Percentiles rank a stretch among this genome's conserved stretches.
Evolutionary conservation across 768 basidiomycete species (phyloP).

Genomic region (Suillus subluteus): DNA sequence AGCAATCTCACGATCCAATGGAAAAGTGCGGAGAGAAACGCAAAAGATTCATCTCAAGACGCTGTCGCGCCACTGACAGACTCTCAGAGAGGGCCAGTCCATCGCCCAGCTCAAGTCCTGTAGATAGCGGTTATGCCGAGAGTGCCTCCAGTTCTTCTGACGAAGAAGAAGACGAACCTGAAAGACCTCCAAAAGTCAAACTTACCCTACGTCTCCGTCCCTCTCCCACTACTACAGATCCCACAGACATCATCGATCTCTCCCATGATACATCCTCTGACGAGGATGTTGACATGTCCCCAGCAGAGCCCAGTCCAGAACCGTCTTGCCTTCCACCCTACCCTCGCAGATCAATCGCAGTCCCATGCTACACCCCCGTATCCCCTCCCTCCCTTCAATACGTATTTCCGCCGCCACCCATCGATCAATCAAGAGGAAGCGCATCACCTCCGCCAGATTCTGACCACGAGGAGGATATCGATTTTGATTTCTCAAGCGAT

Average conservation of each 20-base stretch:
- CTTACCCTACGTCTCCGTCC: slow-evolving; percentile 66
- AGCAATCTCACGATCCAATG: not conserved
- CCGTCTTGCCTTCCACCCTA: slow-evolving; percentile 58
- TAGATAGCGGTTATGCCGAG: slow-evolving; percentile 33
- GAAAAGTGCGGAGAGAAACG: slow-evolving; percentile 51
- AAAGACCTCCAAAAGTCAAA: slow-evolving; percentile 63
- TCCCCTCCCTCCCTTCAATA: slow-evolving; percentile 28
- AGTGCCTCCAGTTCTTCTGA: slow-evolving; percentile 31
- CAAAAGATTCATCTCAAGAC: slow-evolving; percentile 35
- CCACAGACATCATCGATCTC: slow-evolving; percentile 43
- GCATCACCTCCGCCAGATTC: slow-evolving; percentile 77
- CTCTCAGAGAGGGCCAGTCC: slow-evolving; percentile 1
- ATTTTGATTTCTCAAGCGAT: slow-evolving; percentile 35
- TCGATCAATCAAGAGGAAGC: slow-evolving; percentile 40
- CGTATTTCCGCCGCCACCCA: slow-evolving; percentile 25
- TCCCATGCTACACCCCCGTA: slow-evolving; percentile 57
- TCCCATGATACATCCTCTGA: slow-evolving; percentile 37
- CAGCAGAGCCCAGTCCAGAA: slow-evolving; percentile 22
- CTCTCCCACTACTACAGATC: slow-evolving; percentile 27
- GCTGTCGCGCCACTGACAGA: slow-evolving; percentile 3
- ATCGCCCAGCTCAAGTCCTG: slow-evolving; percentile 22
- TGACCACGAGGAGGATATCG: slow-evolving; percentile 43
- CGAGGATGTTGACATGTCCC: slow-evolving; percentile 24
- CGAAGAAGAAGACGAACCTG: slow-evolving; percentile 32
- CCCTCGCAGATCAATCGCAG: slow-evolving; percentile 59